A percentile compares a stretch with the other conserved stretches of the same genome.
These are phyloP conservation scores for Allium sativum DNA, from an alignment of 106 monocot genomes.

Conservation along the genomic window DNA sequence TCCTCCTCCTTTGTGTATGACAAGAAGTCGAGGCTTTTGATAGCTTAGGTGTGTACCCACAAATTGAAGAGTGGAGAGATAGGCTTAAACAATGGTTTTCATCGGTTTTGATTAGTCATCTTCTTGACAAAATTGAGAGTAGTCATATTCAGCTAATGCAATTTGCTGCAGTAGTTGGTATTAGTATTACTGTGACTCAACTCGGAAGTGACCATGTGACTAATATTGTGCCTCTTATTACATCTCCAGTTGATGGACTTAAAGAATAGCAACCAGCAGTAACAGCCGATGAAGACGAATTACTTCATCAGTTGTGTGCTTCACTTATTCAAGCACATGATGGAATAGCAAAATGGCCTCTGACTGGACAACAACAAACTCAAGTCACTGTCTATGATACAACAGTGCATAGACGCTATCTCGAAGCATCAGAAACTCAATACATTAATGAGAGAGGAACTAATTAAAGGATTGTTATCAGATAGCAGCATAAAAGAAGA, in stretches of 20 bases:
- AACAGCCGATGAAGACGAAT: constrained; percentile 73
- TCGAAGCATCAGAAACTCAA: constrained; percentile 88
- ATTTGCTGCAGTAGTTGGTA: constrained; percentile 56
- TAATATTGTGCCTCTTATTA: constrained; percentile 32
- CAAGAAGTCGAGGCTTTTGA: constrained; percentile 53
- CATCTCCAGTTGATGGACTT: constrained; percentile 52
- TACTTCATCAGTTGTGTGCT: constrained; percentile 66
- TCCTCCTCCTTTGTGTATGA: constrained; percentile 70
- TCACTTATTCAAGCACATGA: constrained; percentile 60
- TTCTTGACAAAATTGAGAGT: constrained; percentile 71
- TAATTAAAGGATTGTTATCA: constrained; percentile 79
- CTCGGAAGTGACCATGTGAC: constrained; percentile 56
- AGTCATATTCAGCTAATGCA: constrained; percentile 89
- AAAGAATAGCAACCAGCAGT: constrained; percentile 84
- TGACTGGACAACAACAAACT: constrained; percentile 27
- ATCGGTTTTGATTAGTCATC: constrained; percentile 63
- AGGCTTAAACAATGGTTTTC: constrained; percentile 91
- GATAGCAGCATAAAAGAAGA: constrained; percentile 64
- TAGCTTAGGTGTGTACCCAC: constrained; percentile 65
- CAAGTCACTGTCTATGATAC: constrained; percentile 50
- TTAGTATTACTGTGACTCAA: constrained; percentile 58
- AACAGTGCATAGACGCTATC: constrained; percentile 76
- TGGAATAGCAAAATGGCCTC: constrained; percentile 13
- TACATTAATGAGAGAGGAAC: constrained; percentile 85
- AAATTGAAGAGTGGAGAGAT: constrained; percentile 78